These are phyloP conservation scores for Phytophthora syringae DNA, from an alignment of 352 stramenopile species.

Conservation along the genomic window DNA sequence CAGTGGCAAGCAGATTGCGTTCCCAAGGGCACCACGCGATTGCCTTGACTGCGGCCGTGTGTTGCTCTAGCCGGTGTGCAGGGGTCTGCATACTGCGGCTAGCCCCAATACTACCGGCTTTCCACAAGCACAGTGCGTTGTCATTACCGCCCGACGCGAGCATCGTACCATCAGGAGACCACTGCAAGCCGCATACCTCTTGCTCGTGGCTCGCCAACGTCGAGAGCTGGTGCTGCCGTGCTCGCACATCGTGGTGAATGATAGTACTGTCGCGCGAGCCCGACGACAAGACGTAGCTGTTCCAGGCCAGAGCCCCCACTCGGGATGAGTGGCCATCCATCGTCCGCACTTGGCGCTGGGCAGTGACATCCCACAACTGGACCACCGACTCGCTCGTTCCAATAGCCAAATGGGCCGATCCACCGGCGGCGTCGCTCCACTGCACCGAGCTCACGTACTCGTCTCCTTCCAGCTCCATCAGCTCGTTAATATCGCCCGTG, in stretches of 20 bases:
- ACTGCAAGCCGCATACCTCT: constrained; percentile 98
- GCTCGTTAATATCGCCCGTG: constrained; percentile 95
- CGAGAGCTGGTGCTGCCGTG: constrained; percentile 86
- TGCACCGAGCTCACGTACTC: constrained; percentile 98
- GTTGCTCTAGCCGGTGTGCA: constrained; percentile 92
- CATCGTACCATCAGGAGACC: constrained; percentile 96
- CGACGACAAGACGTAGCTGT: constrained; percentile 93
- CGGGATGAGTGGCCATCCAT: constrained; percentile 94
- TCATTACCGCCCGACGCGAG: constrained; percentile 98
- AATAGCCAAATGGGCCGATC: constrained; percentile 91
- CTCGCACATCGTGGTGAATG: constrained; percentile 83
- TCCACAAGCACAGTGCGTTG: constrained; percentile 96
- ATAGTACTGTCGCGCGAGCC: constrained; percentile 96
- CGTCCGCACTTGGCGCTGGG: constrained; percentile 91
- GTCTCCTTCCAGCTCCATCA: constrained; percentile 88
- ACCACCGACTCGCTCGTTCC: constrained; percentile 94
- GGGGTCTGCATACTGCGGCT: constrained; percentile 61
- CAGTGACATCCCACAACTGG: constrained; percentile 97
- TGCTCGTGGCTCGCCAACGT: constrained; percentile 95
- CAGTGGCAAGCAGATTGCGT: constrained; percentile 96
- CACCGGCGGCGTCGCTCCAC: constrained; percentile 91
- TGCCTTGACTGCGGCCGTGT: constrained; percentile 98
- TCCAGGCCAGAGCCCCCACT: constrained; percentile 97
- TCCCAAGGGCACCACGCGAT: constrained; percentile 99
- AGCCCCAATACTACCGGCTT: constrained; percentile 90